Evolutionary conservation across 129 eudicot genomes (phyloP), one percentile per base, ranked within the genome.

Genomic region (Pittosporum tobira): DNA sequence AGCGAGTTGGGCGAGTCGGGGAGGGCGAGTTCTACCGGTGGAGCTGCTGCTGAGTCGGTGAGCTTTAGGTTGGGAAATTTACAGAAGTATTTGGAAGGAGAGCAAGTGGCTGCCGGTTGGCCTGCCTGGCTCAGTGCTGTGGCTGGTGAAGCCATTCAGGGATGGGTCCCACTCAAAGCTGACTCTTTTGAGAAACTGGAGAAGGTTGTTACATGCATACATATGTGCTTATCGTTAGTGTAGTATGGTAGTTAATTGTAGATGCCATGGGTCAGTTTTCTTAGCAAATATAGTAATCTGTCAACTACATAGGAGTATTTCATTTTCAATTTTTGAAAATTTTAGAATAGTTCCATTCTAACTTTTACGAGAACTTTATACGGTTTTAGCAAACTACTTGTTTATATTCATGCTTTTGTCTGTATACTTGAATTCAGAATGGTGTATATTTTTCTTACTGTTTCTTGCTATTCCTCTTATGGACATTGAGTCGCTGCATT

Each of bases 51-150:
- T 50, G 87, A 72, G 71, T 86, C 98, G 31, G 87, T 81, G 75
- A 90, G 97, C 54, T 89, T 89, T 63, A 67, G 97, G 80, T 65
- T 89, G 48, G 94, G 96, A 60, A 81, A 75, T 52, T 75, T 84
- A 87, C 73, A 69, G 29, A 82, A 75, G 72, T 80, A 63, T 63
- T 81, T 76, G 42, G 94, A 79, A 62, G 84, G 78, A 7, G 94
- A 84, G 57, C 94, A 81, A 27, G 85, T 77, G 61, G 96, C 96
- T 34, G 96, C 96, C 48, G 96, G 96, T n/a, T 87, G 96, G 96
- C 96, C 96, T 51, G 93, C 91, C 60, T 87, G 96, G 96, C 85
- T 87, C 43, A 83, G 75, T 65, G 93, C 94, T 22, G 94, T 88
- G 29, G 94, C 94, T 23, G 82, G 94, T 55, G 90, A 81, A 76